A percentile compares a stretch with the other conserved stretches of the same genome.
Conservation (phyloP, 257 asterid species). For the Orobanche coerulescens region DNA sequence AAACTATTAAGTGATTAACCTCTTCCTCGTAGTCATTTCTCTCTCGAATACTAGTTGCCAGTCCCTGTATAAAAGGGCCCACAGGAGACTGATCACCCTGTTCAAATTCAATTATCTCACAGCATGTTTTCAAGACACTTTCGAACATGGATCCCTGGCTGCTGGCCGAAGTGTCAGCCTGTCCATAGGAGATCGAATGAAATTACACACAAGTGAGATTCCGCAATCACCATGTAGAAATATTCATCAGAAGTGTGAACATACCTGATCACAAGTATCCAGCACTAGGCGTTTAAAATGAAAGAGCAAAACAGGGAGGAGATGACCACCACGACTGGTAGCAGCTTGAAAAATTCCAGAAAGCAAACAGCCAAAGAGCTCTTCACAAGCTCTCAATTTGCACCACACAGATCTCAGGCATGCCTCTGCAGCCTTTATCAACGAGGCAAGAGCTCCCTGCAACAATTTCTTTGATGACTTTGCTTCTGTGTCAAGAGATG, state of each 20-base stretch:
- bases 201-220: constrained; percentile 18
- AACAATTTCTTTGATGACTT: constrained; percentile 83
- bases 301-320: constrained; percentile 77
- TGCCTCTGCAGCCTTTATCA: constrained; percentile 84
- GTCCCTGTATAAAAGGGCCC: constrained; percentile 90
- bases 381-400: constrained; percentile 88
- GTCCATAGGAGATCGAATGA: constrained; percentile 24
- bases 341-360: constrained; percentile 91
- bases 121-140: constrained; percentile 79
- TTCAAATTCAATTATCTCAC: constrained; percentile 85
- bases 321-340: constrained; percentile 79
- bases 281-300: constrained; percentile 84
- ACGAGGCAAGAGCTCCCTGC: constrained; percentile 81
- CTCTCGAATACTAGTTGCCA: constrained; percentile 82
- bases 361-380: constrained; percentile 79
- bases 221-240: constrained; percentile 17
- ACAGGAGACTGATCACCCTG: constrained; percentile 89
- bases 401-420: constrained; percentile 84
- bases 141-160: constrained; percentile 83
- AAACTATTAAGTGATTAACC: constrained; percentile 37
- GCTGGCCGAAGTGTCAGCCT: constrained; percentile 78
- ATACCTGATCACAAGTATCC: constrained; percentile 85
- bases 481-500: constrained; percentile 73
- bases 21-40: constrained; percentile 80
- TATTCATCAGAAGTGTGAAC: constrained; percentile 20